Conservation (phyloP, 257 asterid species). For the Przewalskia tangutica region DNA sequence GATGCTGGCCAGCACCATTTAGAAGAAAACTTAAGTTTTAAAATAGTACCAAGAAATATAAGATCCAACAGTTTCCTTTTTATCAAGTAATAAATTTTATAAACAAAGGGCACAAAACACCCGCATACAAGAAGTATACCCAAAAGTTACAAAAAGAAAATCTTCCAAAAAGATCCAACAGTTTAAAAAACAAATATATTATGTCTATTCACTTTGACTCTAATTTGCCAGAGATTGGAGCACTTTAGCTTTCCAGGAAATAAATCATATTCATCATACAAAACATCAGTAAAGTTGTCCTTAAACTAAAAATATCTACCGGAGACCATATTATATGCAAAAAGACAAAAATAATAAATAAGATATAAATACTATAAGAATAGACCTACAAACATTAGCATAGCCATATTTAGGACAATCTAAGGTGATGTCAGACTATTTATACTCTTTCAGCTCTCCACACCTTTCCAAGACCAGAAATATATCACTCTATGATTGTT, state of each 20-base stretch:
- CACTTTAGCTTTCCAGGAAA: not conserved
- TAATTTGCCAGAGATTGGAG: not conserved
- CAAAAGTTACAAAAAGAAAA: too few relatives aligned
- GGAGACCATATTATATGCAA: too few relatives aligned
- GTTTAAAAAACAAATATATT: not conserved
- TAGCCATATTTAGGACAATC: not conserved
- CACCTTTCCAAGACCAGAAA: too few relatives aligned
- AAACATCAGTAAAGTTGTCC: not conserved
- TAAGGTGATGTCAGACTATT: not conserved
- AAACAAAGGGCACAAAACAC: not conserved
- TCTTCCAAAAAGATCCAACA: too few relatives aligned
- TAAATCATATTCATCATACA: not conserved
- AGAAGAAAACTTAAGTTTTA: not conserved
- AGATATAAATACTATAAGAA: too few relatives aligned
- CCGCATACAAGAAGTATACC: too few relatives aligned
- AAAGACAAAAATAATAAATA: too few relatives aligned
- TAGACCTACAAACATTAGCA: not conserved
- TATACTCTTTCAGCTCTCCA: not conserved
- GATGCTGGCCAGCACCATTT: not conserved
- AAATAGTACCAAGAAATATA: not conserved
- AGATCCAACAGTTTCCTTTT: not conserved
- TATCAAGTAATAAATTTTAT: too few relatives aligned
- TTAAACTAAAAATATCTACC: too few relatives aligned
- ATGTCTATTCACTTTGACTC: not conserved
- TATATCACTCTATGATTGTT: not conserved